These are phyloP conservation scores for Penicillium crystallinum DNA, from an alignment of 495 filamentous ascomycete genomes.

Conservation along the genomic window DNA sequence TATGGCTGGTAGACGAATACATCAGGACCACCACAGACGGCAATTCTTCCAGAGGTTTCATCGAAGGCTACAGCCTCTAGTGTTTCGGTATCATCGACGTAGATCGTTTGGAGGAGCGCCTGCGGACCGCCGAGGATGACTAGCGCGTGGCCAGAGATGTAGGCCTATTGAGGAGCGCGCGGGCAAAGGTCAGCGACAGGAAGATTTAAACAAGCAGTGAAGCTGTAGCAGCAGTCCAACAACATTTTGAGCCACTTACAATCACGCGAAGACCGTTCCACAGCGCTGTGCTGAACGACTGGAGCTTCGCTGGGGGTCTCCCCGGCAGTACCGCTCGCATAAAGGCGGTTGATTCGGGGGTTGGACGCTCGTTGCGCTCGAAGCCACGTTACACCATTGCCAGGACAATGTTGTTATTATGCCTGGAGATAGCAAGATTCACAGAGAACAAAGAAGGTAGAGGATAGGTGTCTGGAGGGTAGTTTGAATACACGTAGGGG, in stretches of 20 bases:
- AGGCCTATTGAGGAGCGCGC: constrained; percentile 52
- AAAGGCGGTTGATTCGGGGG: constrained; percentile 32
- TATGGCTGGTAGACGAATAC: constrained; percentile 78
- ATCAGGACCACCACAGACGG: constrained; percentile 56
- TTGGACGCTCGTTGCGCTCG: constrained; percentile 26
- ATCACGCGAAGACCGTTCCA: constrained; percentile 79
- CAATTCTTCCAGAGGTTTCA: constrained; percentile 80
- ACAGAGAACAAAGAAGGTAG: background rate
- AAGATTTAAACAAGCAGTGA: background rate
- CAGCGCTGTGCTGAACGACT: constrained; percentile 78
- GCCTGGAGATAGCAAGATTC: background rate
- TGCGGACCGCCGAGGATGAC: constrained; percentile 72
- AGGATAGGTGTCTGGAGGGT: constrained; percentile 5
- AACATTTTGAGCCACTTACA: constrained; percentile 42
- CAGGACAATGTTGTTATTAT: constrained; percentile 5
- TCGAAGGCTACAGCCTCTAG: constrained; percentile 75
- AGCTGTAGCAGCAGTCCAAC: constrained; percentile 2
- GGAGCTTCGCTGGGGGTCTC: constrained; percentile 80
- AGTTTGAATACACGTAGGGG: constrained; percentile 12
- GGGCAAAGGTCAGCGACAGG: constrained; percentile 13
- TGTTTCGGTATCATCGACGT: constrained; percentile 67
- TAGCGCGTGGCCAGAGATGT: constrained; percentile 84
- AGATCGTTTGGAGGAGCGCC: constrained; percentile 81
- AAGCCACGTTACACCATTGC: constrained; percentile 38
- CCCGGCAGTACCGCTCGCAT: constrained; percentile 86